Base-by-base conservation (phyloP, 768 basidiomycete genomes). In the Agrocybe chaxingu region DNA sequence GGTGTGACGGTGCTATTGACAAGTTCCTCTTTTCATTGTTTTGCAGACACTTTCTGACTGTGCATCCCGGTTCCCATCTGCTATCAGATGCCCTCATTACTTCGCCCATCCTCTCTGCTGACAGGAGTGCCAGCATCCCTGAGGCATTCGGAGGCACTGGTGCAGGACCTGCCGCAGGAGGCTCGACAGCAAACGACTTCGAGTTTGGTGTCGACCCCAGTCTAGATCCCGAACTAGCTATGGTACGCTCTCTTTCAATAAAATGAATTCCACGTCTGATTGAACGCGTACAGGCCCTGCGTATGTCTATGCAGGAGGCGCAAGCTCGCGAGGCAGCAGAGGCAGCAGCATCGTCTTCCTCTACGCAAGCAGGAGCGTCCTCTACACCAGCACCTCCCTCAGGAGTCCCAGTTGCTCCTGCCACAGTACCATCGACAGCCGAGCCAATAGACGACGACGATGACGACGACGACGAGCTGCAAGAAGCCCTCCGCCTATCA, bases 291-390 rank as follows among this genome's bases (percentile, higher is more conserved):
- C 47, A 97, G 95, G 96, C 94, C 8, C 79, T 99, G 37, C 89
- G 95, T 33, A 92, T 98, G 90, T 98, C 95, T 1, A 84, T 98
- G 79, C 91, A 96, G 71, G 94, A 97, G 64, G 92, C 93, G 45
- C 84, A 86, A 62, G 92, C 91, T 12, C 85, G 94, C 9, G 77
- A 80, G 65, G 76, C 74, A 5, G 78, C 75, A 8, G 80, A 75
- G 44, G 72, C 79, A 12, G 71, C 75, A n/a, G 62, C 73, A 10
- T 53, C 72, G 8, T 53, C 69, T 12, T 52, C 74, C n/a, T 51
- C 69, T 5, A 67, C 71, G 8, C 47, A 71, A 7, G 55, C 74
- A 0, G 50, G 71, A 6, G 40, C 60, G 4, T 18, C 58, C 47
- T 60, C 58, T 30, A 66, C 47, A 13, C 47, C 57, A 19, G 34